phyloP scores from a whole-genome alignment of 2,329 filamentous ascomycete species.

The Nannizziopsis arthrosporioides region DNA sequence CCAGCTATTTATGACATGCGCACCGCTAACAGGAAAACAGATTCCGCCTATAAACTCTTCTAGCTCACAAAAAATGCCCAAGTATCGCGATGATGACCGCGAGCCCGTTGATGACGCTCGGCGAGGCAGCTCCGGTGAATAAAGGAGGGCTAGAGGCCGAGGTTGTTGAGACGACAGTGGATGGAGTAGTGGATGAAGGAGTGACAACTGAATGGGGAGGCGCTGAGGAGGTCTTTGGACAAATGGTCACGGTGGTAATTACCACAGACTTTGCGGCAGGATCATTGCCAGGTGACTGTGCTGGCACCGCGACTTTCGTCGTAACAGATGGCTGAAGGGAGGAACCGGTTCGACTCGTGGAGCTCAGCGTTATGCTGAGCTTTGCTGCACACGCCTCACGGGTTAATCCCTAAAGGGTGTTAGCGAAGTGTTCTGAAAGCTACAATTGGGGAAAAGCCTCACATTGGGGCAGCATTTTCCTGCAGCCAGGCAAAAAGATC shows the following conservation, averaged over 20 bases:
- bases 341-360: neutral
- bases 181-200: neutral
- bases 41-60: neutral
- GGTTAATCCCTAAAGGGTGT: conserved; percentile 9
- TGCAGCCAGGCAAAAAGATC: conserved; percentile 14
- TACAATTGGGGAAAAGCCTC: neutral
- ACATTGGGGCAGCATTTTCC: conserved; percentile 16
- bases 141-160: neutral
- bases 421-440: neutral
- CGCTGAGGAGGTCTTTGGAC: neutral
- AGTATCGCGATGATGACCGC: conserved; percentile 11
- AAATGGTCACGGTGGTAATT: neutral
- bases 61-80: conserved; percentile 8
- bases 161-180: neutral
- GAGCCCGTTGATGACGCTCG: conserved; percentile 8
- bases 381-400: conserved; percentile 12
- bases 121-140: conserved; percentile 11
- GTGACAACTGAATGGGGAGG: neutral
- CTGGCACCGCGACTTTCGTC: neutral
- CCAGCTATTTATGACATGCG: too few species aligned
- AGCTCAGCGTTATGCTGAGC: conserved; percentile 7
- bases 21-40: neutral
- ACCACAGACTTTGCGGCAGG: neutral
- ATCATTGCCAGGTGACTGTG: neutral
- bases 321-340: conserved; percentile 1